Conservation (phyloP, 2,329 filamentous ascomycete species). For the Mollisia scopiformis region DNA sequence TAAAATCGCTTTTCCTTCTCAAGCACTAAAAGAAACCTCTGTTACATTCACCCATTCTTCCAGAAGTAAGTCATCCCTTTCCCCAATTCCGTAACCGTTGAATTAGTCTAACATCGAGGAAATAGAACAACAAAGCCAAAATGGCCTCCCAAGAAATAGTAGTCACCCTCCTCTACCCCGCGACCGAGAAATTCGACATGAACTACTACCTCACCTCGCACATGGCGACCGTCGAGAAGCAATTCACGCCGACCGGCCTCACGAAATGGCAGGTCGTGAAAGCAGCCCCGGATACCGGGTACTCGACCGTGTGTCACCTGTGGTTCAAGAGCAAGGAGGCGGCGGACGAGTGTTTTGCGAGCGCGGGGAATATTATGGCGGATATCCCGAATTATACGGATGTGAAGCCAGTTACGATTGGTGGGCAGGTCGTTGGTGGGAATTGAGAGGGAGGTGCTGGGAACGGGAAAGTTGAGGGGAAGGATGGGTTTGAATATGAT, state of each 20-base stretch:
- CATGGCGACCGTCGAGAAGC: conserved; percentile 4
- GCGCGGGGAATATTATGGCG: conserved; percentile 4
- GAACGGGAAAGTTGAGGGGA: neutral
- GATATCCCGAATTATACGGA: conserved; percentile 15
- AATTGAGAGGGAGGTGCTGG: neutral
- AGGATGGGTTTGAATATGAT: neutral
- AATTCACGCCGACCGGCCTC: neutral
- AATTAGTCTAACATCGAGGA: neutral
- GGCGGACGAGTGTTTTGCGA: neutral
- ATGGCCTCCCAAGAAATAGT: neutral
- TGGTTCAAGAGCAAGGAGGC: conserved; percentile 1
- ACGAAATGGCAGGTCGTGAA: conserved; percentile 10
- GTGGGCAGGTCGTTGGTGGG: conserved; percentile 5
- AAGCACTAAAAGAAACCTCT: too few relatives aligned
- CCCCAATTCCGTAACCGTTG: neutral
- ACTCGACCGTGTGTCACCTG: conserved; percentile 2
- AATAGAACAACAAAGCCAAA: neutral
- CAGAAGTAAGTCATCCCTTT: too few relatives aligned
- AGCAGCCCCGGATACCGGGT: conserved; percentile 1
- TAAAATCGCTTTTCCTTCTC: too few relatives aligned
- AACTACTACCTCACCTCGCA: conserved; percentile 16
- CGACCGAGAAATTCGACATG: conserved; percentile 8
- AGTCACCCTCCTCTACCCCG: conserved; percentile 13
- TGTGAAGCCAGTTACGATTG: neutral
- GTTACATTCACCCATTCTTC: too few relatives aligned